A percentile compares a stretch with the other conserved stretches of the same genome.
Evolutionary conservation across 306 rosid genomes (phyloP).

Genomic region (Cucurbita maxima): DNA sequence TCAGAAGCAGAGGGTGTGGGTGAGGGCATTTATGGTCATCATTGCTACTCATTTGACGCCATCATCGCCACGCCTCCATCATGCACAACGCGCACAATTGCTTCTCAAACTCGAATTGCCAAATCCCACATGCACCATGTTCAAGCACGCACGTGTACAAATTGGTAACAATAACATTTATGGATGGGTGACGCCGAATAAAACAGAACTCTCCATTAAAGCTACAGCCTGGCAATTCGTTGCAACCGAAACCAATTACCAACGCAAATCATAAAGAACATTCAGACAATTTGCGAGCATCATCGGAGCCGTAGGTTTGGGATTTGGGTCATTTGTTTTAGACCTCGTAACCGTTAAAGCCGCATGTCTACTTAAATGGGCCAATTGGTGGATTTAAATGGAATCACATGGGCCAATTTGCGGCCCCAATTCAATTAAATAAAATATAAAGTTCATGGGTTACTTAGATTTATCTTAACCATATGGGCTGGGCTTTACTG

Average conservation of each 20-base stretch:
- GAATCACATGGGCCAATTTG: too few species aligned
- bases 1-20: background rate
- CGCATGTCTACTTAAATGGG: background rate
- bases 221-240: background rate
- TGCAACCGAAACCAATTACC: background rate
- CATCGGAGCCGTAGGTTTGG: background rate
- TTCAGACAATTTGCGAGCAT: background rate
- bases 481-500: background rate
- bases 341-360: background rate
- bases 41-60: slow-evolving; percentile 32
- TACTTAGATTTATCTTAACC: background rate
- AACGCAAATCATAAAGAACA: background rate
- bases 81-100: slow-evolving; percentile 9
- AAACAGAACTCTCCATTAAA: too few species aligned
- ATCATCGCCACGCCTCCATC: slow-evolving; percentile 60
- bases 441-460: too few species aligned
- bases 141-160: too few species aligned
- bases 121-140: background rate
- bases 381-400: too few species aligned
- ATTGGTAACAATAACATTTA: too few species aligned
- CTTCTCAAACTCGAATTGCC: background rate
- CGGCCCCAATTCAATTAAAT: too few species aligned
- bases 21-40: slow-evolving; percentile 25
- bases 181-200: too few species aligned
- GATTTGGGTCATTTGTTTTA: background rate